Conservation (phyloP, 2,329 filamentous ascomycete species). For the Gliomastix tumulicola region DNA sequence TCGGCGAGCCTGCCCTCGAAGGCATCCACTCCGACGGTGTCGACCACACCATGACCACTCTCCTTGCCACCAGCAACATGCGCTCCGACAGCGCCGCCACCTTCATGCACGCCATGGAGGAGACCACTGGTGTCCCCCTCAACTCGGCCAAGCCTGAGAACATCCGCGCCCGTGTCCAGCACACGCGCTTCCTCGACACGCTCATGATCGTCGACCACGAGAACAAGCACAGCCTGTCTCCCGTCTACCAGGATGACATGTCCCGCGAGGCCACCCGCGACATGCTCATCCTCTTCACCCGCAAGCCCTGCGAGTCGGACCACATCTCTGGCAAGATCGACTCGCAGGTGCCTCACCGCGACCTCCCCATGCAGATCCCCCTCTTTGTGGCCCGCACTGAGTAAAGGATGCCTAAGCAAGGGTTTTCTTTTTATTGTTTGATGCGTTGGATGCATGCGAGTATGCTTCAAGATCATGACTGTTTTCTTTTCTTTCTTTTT, state of each 20-base stretch:
- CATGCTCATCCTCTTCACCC: slow-evolving; percentile 20
- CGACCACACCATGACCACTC: slow-evolving; percentile 23
- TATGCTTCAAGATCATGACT: neutral
- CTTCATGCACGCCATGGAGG: slow-evolving; percentile 17
- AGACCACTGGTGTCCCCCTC: slow-evolving; percentile 14
- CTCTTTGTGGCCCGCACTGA: slow-evolving; percentile 10
- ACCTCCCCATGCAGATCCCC: slow-evolving; percentile 16
- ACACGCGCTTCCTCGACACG: slow-evolving; percentile 16
- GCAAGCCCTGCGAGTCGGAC: slow-evolving; percentile 13
- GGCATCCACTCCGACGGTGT: slow-evolving; percentile 22
- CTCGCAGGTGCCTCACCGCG: slow-evolving; percentile 13
- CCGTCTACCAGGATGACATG: slow-evolving; percentile 13
- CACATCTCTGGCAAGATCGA: slow-evolving; percentile 15
- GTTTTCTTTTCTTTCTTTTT: neutral
- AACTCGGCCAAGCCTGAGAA: slow-evolving; percentile 11
- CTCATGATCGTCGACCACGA: slow-evolving; percentile 18
- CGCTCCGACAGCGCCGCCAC: slow-evolving; percentile 16
- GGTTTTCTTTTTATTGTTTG: neutral
- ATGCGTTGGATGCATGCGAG: too few species aligned
- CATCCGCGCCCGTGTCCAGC: slow-evolving; percentile 13
- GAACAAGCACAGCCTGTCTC: slow-evolving; percentile 16
- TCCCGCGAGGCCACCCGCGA: slow-evolving; percentile 14
- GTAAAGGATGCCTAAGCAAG: neutral
- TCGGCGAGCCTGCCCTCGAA: slow-evolving; percentile 21
- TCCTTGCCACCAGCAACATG: slow-evolving; percentile 18